Percentiles rank a stretch among this genome's conserved stretches.
Evolutionary conservation across 371 early-diverging fungal genomes (phyloP).

Genomic region (Nosema granulosis): DNA sequence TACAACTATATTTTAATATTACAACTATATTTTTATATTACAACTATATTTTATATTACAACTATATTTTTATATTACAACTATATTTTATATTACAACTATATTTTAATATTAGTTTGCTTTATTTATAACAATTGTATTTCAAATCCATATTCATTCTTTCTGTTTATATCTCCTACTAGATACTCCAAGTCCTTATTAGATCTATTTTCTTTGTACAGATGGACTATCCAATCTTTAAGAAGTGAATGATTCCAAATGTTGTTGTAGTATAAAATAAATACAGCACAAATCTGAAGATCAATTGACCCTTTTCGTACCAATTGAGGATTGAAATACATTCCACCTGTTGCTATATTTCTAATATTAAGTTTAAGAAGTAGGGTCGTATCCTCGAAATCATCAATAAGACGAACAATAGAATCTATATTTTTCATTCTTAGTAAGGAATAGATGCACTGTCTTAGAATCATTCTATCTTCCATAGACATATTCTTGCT

Average conservation of each 20-base stretch:
- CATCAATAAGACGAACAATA: constrained; percentile 44
- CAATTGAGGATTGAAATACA: constrained; percentile 36
- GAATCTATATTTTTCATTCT: constrained; percentile 53
- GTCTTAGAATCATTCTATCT: constrained; percentile 47
- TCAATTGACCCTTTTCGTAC: constrained; percentile 13
- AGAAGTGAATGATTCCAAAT: constrained; percentile 44
- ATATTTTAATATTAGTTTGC: no score
- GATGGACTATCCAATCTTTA: constrained; percentile 19
- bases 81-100: no score
- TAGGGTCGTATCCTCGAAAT: constrained; percentile 47
- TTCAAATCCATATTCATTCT: constrained; percentile 20
- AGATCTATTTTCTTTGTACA: constrained; percentile 35
- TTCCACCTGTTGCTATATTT: constrained; percentile 52
- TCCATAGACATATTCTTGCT: background rate
- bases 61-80: no score
- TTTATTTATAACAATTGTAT: no score
- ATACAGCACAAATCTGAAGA: constrained; percentile 33
- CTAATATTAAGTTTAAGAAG: constrained; percentile 44
- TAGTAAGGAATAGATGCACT: constrained; percentile 47
- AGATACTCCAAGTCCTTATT: constrained; percentile 31
- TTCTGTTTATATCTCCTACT: constrained; percentile 27
- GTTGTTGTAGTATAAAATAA: constrained; percentile 36
- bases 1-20: no score
- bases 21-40: no score
- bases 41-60: no score